phyloP scores from a whole-genome alignment of 1,284 basidiomycete genomes.

The Cutaneotrichosporon spelunceum region DNA sequence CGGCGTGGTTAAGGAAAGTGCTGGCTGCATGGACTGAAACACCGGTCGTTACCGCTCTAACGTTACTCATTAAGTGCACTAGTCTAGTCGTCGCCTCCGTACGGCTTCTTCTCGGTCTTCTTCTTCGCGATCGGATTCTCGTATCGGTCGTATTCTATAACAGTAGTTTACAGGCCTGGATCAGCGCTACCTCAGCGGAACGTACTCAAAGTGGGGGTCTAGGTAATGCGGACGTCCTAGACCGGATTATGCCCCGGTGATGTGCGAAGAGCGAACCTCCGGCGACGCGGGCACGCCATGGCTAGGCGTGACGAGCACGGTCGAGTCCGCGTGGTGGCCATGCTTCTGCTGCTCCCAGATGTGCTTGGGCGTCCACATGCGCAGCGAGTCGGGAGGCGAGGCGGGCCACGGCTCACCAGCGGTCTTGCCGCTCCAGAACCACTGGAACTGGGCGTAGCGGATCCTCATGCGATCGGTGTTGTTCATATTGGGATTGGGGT shows the following conservation, averaged over 20 bases:
- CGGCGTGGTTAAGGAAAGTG: neutral
- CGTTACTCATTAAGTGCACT: slow-evolving; percentile 1
- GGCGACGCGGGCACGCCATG: neutral
- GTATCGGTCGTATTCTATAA: neutral
- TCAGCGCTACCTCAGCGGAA: neutral
- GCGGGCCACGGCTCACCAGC: neutral
- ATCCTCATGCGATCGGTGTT: neutral
- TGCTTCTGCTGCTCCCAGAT: neutral
- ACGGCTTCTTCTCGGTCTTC: neutral
- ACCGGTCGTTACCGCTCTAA: slow-evolving; percentile 1
- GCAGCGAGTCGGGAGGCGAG: slow-evolving; percentile 4
- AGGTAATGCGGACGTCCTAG: neutral
- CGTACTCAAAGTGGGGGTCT: neutral
- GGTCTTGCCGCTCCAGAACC: neutral
- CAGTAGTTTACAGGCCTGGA: neutral
- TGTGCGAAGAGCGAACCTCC: neutral
- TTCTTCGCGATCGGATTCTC: too few relatives aligned
- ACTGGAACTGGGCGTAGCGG: neutral
- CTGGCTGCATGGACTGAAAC: slow-evolving; percentile 1
- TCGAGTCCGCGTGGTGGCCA: neutral
- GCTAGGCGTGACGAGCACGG: neutral
- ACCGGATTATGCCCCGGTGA: neutral
- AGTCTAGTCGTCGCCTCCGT: neutral
- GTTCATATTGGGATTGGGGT: neutral
- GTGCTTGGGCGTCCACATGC: neutral